Conservation (phyloP, 495 filamentous ascomycete genomes). For the Darksidea phi region DNA sequence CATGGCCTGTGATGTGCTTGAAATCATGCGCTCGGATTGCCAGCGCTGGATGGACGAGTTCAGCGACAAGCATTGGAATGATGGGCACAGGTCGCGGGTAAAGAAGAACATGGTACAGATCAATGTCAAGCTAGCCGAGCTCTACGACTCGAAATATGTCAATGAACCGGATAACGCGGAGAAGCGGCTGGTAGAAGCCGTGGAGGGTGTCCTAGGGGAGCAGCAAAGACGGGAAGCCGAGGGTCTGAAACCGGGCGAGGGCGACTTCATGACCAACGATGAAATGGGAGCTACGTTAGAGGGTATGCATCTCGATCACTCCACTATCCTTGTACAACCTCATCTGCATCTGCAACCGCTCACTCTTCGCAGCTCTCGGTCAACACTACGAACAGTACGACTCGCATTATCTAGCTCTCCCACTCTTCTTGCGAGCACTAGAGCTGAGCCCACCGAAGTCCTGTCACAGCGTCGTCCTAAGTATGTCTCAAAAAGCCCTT, state of each 20-base stretch:
- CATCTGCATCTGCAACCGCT: conserved; percentile 10
- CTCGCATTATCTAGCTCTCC: conserved; percentile 74
- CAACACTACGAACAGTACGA: conserved; percentile 66
- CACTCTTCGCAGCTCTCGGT: conserved; percentile 58
- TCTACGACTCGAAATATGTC: conserved; percentile 65
- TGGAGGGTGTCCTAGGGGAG: conserved; percentile 77
- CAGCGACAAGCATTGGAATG: conserved; percentile 50
- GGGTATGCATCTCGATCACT: no score
- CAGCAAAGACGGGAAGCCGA: conserved; percentile 62
- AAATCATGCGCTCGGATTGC: conserved; percentile 62
- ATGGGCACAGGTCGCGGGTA: conserved; percentile 65
- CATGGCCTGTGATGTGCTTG: conserved; percentile 70
- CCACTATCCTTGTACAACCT: neutral
- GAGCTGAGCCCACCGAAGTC: conserved; percentile 54
- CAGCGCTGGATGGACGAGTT: conserved; percentile 60
- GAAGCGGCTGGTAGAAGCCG: conserved; percentile 72
- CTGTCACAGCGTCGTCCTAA: conserved; percentile 74
- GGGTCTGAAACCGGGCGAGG: conserved; percentile 61
- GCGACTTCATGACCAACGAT: conserved; percentile 70
- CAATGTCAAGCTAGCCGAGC: conserved; percentile 74
- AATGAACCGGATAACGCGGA: conserved; percentile 65
- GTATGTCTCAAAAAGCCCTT: conserved; percentile 42
- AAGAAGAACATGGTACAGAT: conserved; percentile 71
- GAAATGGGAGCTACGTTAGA: conserved; percentile 73
- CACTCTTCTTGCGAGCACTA: conserved; percentile 84